These are phyloP conservation scores for Diaporthe citriasiana DNA, from an alignment of 2,329 filamentous ascomycete species.

Conservation along the genomic window DNA sequence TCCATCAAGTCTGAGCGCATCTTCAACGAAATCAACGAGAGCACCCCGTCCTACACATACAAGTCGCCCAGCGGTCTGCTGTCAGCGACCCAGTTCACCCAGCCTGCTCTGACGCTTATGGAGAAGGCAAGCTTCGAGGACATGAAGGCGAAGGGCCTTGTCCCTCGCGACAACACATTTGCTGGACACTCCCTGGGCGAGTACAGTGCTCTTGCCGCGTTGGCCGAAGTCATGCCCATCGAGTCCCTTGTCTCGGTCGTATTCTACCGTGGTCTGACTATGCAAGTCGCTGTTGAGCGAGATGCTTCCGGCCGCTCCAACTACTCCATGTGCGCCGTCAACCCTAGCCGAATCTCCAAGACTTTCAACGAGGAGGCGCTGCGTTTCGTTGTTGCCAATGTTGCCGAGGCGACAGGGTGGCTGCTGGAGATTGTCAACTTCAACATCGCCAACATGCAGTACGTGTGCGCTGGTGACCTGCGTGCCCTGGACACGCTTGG, in stretches of 20 bases:
- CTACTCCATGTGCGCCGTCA: conserved; percentile 99
- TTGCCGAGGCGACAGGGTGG: conserved; percentile 94
- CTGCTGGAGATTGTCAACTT: conserved; percentile 99
- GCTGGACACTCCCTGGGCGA: conserved; percentile 98
- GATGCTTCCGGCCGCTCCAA: conserved; percentile 94
- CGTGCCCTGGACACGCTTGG: conserved; percentile 79
- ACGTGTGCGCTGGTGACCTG: conserved; percentile 79
- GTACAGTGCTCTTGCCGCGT: conserved; percentile 95
- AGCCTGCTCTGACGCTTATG: conserved; percentile 97
- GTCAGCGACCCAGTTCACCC: conserved; percentile 98
- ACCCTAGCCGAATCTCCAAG: conserved; percentile 97
- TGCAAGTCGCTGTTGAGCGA: conserved; percentile 99
- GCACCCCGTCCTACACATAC: conserved; percentile 96
- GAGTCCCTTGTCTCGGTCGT: conserved; percentile 98
- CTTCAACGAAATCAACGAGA: conserved; percentile 97
- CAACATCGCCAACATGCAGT: conserved; percentile 83
- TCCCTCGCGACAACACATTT: conserved; percentile 96
- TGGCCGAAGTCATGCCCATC: conserved; percentile 99
- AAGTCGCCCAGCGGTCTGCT: conserved; percentile 93
- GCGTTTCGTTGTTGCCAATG: conserved; percentile 96
- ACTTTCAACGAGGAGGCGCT: conserved; percentile 98
- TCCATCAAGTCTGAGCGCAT: conserved; percentile 98
- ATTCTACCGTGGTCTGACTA: conserved; percentile 98
- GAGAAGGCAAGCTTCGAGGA: conserved; percentile 99
- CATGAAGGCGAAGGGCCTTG: conserved; percentile 96